These are phyloP conservation scores for Elsinoe ampelina DNA, from an alignment of 2,329 filamentous ascomycete species.

Conservation along the genomic window DNA sequence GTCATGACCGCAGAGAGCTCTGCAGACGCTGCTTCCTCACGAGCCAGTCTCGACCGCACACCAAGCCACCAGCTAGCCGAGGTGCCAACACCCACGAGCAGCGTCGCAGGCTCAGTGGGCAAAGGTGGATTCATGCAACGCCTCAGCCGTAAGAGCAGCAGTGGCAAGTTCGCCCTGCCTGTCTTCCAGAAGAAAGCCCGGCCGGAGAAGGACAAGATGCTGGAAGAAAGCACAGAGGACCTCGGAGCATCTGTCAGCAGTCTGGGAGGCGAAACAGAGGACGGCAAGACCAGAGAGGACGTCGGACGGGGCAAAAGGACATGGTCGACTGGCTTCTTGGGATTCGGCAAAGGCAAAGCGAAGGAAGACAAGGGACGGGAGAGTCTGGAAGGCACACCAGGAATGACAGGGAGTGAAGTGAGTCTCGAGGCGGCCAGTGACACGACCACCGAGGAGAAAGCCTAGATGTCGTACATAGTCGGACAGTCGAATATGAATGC, in stretches of 20 bases:
- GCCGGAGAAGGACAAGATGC: constrained; percentile 20
- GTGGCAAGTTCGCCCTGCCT: constrained; percentile 35
- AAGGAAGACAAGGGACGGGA: background rate
- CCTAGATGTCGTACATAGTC: background rate
- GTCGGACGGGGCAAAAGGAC: constrained; percentile 10
- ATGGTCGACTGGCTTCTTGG: background rate
- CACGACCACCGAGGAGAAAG: background rate
- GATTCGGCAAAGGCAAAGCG: background rate
- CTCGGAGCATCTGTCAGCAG: constrained; percentile 18
- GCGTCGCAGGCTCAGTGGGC: constrained; percentile 25
- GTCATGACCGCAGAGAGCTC: constrained; percentile 29
- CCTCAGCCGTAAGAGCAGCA: constrained; percentile 38
- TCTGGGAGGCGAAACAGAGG: constrained; percentile 28
- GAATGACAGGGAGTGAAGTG: background rate
- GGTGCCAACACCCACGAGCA: constrained; percentile 15
- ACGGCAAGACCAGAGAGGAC: constrained; percentile 22
- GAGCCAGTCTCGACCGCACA: constrained; percentile 33
- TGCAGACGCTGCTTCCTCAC: constrained; percentile 22
- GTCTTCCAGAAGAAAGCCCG: constrained; percentile 28
- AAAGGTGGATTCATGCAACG: constrained; percentile 43
- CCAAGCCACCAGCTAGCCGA: constrained; percentile 31
- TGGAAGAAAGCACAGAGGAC: constrained; percentile 25
- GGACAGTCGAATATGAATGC: background rate
- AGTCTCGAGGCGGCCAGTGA: background rate
- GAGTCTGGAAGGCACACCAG: background rate